A percentile compares a stretch with the other conserved stretches of the same genome.
Evolutionary conservation across 352 stramenopile species (phyloP).

Genomic region (Pythium coloratum): DNA sequence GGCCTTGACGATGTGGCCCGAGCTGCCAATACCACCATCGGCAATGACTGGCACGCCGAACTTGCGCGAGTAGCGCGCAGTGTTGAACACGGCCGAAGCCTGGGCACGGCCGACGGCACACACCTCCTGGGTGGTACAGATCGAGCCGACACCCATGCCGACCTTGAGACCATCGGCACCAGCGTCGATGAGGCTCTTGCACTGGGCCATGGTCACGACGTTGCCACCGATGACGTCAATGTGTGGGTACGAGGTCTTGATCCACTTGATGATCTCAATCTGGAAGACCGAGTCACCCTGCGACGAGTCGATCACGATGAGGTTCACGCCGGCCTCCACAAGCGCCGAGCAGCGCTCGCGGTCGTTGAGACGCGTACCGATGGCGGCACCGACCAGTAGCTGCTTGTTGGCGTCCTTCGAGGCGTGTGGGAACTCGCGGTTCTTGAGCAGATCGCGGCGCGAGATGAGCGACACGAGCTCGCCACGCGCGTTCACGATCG

Average conservation of each 20-base stretch:
- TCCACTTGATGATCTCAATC: slow-evolving; percentile 91
- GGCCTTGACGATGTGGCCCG: slow-evolving; percentile 99
- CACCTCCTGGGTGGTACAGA: slow-evolving; percentile 99
- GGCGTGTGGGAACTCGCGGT: slow-evolving; percentile 96
- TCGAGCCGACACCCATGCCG: slow-evolving; percentile 99
- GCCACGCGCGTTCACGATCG: slow-evolving; percentile 97
- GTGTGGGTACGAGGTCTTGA: slow-evolving; percentile 95
- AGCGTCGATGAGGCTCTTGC: slow-evolving; percentile 98
- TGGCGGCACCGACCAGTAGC: slow-evolving; percentile 97
- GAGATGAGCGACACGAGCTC: slow-evolving; percentile 99
- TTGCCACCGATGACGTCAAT: slow-evolving; percentile 99
- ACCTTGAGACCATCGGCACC: slow-evolving; percentile 99
- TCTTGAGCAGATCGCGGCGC: slow-evolving; percentile 97
- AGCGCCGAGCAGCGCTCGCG: slow-evolving; percentile 90
- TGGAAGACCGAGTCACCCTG: slow-evolving; percentile 97
- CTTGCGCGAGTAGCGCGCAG: slow-evolving; percentile 93
- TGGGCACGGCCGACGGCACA: slow-evolving; percentile 98
- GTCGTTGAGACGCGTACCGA: slow-evolving; percentile 97
- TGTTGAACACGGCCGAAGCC: slow-evolving; percentile 99
- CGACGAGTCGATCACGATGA: slow-evolving; percentile 99
- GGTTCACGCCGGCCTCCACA: slow-evolving; percentile 96
- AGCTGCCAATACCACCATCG: slow-evolving; percentile 98
- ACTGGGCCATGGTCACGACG: slow-evolving; percentile 98
- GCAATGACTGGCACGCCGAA: slow-evolving; percentile 98
- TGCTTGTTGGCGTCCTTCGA: slow-evolving; percentile 99